Base-by-base conservation (phyloP, 257 asterid species). In the Solanum piurae region DNA sequence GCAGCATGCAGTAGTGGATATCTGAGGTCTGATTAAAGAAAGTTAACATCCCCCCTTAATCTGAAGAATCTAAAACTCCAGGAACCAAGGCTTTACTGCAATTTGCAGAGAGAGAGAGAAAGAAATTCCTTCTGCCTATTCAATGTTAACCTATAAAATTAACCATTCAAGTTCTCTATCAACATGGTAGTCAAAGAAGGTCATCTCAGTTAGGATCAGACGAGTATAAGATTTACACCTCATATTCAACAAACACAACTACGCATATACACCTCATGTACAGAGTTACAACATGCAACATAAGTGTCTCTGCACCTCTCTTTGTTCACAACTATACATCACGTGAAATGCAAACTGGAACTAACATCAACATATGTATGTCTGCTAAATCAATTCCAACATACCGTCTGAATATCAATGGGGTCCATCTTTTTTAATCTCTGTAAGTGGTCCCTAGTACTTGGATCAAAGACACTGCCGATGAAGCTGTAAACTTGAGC, bases 401-500 rank as follows among this genome's bases (percentile, higher is more conserved):
- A 86, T 92, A 96, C 99, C 94, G 98, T 94, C 92, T 95, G 98
- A 25, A 94, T 89, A 88, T 93, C 86, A 87, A 96, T 90, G 23
- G 98, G 95, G 79, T 94, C 97, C 98, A 96, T 93, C 88, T 83
- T 90, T 88, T 89, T 89, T 23, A 96, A 91, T 38, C 92, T 94
- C 86, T 87, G 91, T 91, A 96, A 52, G 91, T 96, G 98, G 88
- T 90, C 91, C 71, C 90, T 88, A 10, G 89, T 80, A 77, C 36
- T 85, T 66, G 98, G 95, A 86, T 97, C 99, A 87, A 96, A 94
- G 88, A 96, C 93, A 49, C 95, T 91, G 86, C 94, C 94, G 52
- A 92, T 89, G 90, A 87, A 92, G 46, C 92, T 86, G 88, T 96
- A 96, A 74, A 96, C 98, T 91, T 94, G 93, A 88, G 97, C 90